Base-by-base conservation (phyloP, 331 rosid species). In the Malus hybrid region DNA sequence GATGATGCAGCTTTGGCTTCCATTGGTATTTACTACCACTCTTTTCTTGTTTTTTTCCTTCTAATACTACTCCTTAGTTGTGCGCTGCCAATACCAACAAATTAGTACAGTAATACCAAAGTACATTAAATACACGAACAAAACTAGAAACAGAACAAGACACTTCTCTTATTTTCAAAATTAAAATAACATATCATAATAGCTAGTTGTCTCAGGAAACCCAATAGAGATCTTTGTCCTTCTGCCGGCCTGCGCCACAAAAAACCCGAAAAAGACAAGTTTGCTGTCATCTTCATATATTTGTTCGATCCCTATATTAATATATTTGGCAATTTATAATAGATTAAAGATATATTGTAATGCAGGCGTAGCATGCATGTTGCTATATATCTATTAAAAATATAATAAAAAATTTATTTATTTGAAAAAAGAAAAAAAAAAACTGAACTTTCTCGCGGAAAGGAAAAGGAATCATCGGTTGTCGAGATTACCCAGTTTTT, bases 201-300 rank as follows among this genome's bases (percentile, higher is more conserved):
- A 76, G 59, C 59, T 73, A 34, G n/a, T 10, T 65, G 33, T 50
- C 65, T 34, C 83, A 73, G 52, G 73, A 83, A 82, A 82, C 69
- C 33, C 79, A 74, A 69, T 69, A 76, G 79, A 78, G 63, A 88
- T 87, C 85, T 86, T 76, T 86, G 90, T 81, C 89, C 73, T 80
- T 67, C 75, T 74, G 97, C 92, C 89, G 92, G 92, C 92, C 84
- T 74, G 82, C 78, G 59, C 64, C 79, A 77, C 77, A 56, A 81
- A 77, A 63, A 66, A 80, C 54, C 54, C 54, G 59, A 29, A 75
- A 75, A 69, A n/a, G 82, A 83, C 80, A 80, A 44, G n/a, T 28
- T 42, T 62, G 27, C 60, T 69, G 36, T 14, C 52, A 78, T 78
- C 64, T 67, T 14, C 34, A 78, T 78, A 55, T 59, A 52, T 16